Evolutionary conservation across 768 basidiomycete species (phyloP).

Genomic region (Gelatoporia subvermispora): DNA sequence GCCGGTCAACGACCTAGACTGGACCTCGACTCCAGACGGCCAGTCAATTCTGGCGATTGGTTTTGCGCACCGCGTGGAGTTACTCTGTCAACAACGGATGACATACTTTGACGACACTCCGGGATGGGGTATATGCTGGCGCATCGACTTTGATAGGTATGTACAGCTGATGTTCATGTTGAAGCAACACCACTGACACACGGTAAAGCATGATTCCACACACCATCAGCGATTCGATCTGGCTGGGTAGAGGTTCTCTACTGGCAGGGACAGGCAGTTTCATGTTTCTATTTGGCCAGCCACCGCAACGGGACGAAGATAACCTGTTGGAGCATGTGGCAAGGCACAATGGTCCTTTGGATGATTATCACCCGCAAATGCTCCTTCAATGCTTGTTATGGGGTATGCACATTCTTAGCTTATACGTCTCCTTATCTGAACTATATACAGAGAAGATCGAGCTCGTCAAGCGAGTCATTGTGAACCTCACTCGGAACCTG

Average conservation of each 20-base stretch:
- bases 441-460: slow-evolving; percentile 66
- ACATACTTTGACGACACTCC: slow-evolving; percentile 83
- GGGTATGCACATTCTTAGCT: slow-evolving; percentile 48
- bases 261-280: slow-evolving; percentile 81
- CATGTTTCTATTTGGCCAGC: slow-evolving; percentile 72
- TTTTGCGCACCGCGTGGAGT: slow-evolving; percentile 68
- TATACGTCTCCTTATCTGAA: not conserved
- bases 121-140: slow-evolving; percentile 71
- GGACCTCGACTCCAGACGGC: slow-evolving; percentile 86
- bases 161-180: slow-evolving; percentile 14
- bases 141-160: slow-evolving; percentile 65
- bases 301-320: slow-evolving; percentile 24
- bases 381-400: slow-evolving; percentile 87
- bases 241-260: slow-evolving; percentile 80
- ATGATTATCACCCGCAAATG: slow-evolving; percentile 92
- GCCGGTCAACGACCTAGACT: slow-evolving; percentile 79
- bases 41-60: slow-evolving; percentile 92
- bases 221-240: slow-evolving; percentile 85
- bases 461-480: slow-evolving; percentile 77
- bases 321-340: slow-evolving; percentile 82
- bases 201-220: slow-evolving; percentile 64
- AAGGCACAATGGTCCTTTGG: slow-evolving; percentile 76
- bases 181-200: not conserved
- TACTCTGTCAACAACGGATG: slow-evolving; percentile 92
- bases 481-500: slow-evolving; percentile 52